phyloP scores from a whole-genome alignment of 2,329 filamentous ascomycete genomes.

The Sclerotinia sclerotiorum region DNA sequence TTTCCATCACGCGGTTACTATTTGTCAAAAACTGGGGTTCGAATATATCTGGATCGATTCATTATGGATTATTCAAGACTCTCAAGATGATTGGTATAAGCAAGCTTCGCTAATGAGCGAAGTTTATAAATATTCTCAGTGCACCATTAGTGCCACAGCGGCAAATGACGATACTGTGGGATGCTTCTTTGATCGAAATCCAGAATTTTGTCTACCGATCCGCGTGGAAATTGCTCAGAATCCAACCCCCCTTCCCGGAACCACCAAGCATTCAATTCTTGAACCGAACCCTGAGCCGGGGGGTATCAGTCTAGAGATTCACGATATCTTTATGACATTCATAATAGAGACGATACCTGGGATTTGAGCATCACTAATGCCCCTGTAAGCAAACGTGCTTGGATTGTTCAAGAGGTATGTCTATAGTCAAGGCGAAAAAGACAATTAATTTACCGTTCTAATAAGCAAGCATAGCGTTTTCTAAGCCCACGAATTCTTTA shows the following conservation, averaged over 20 bases:
- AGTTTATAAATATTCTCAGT: neutral
- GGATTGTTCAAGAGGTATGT: neutral
- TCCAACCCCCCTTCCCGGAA: rapidly evolving
- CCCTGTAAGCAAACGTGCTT: neutral
- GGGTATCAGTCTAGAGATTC: rapidly evolving
- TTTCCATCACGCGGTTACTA: neutral
- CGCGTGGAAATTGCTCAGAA: neutral
- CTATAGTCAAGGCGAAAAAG: rapidly evolving
- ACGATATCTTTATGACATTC: neutral
- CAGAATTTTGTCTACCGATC: neutral
- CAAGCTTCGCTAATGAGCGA: neutral
- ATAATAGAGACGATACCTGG: no score
- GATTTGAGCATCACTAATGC: rapidly evolving
- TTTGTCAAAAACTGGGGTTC: neutral
- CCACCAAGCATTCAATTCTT: neutral
- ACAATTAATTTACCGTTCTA: neutral
- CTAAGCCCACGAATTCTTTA: neutral
- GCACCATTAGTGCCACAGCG: neutral
- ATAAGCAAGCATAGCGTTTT: neutral
- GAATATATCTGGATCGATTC: neutral
- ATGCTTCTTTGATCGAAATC: neutral
- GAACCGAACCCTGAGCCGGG: neutral
- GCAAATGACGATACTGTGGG: neutral
- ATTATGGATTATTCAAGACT: neutral
- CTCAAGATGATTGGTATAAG: neutral